These are phyloP conservation scores for Lobosporangium transversale DNA, from an alignment of 192 early-diverging fungal species.

Conservation along the genomic window DNA sequence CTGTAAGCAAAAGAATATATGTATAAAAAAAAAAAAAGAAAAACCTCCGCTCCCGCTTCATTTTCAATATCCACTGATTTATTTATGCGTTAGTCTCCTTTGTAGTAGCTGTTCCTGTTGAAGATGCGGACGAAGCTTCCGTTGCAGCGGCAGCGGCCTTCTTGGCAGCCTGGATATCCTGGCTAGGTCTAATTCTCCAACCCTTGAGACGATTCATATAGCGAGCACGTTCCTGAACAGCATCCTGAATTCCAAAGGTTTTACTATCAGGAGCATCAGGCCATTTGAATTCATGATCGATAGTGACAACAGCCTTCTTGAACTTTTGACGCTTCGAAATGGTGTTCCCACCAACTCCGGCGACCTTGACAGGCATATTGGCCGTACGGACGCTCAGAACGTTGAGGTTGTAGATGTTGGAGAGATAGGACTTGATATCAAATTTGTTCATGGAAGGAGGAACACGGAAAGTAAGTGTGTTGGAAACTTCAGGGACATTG, in stretches of 20 bases:
- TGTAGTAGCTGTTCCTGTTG: too few species aligned
- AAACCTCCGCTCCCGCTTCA: neutral
- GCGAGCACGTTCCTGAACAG: constrained; percentile 51
- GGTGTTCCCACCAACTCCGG: constrained; percentile 49
- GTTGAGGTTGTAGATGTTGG: constrained; percentile 83
- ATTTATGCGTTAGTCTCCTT: constrained; percentile 50
- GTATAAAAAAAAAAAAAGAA: too few species aligned
- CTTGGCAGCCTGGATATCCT: constrained; percentile 52
- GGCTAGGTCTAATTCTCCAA: constrained; percentile 60
- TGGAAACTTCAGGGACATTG: constrained; percentile 71
- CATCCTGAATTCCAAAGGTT: constrained; percentile 55
- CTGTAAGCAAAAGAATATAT: too few species aligned
- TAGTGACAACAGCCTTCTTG: constrained; percentile 71
- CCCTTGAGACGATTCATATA: constrained; percentile 62
- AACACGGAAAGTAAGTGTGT: constrained; percentile 92
- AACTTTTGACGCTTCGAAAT: constrained; percentile 52
- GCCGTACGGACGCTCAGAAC: constrained; percentile 90
- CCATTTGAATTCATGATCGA: constrained; percentile 60
- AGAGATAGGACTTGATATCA: constrained; percentile 88
- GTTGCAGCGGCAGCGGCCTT: constrained; percentile 40
- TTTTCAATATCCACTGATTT: neutral
- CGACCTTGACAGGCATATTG: constrained; percentile 78
- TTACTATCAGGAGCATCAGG: constrained; percentile 56
- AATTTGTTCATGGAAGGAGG: constrained; percentile 93
- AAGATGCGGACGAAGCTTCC: constrained; percentile 25